phyloP scores from a whole-genome alignment of 2,329 filamentous ascomycete species.

The Biscogniauxia marginata region DNA sequence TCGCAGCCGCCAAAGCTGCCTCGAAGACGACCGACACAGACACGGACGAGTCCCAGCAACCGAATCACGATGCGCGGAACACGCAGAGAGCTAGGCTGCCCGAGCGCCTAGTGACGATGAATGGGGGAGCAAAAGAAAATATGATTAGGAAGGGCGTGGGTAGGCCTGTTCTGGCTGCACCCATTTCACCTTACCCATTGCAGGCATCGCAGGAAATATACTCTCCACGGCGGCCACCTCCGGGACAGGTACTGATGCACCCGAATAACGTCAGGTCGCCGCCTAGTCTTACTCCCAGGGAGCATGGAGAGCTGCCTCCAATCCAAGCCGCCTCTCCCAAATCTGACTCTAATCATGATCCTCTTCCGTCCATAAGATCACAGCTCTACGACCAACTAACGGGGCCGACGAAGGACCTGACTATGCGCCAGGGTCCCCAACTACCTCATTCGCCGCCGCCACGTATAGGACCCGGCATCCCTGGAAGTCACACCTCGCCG shows the following conservation, averaged over 20 bases:
- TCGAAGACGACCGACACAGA: slow-evolving; percentile 20
- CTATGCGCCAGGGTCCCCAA: slow-evolving; percentile 25
- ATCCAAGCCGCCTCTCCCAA: slow-evolving; percentile 39
- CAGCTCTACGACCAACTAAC: slow-evolving; percentile 34
- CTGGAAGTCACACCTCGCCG: slow-evolving; percentile 42
- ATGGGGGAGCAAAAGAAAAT: slow-evolving; percentile 18
- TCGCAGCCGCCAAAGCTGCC: slow-evolving; percentile 23
- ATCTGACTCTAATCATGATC: slow-evolving; percentile 37
- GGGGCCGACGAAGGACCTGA: slow-evolving; percentile 32
- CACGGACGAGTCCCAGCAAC: slow-evolving; percentile 15
- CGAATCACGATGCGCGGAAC: slow-evolving; percentile 13
- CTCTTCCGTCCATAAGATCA: slow-evolving; percentile 39
- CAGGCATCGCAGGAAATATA: slow-evolving; percentile 26
- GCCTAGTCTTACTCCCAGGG: slow-evolving; percentile 28
- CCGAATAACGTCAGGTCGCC: slow-evolving; percentile 36
- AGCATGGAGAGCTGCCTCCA: slow-evolving; percentile 33
- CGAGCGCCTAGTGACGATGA: slow-evolving; percentile 14
- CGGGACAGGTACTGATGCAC: slow-evolving; percentile 31
- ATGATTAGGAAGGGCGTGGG: slow-evolving; percentile 17
- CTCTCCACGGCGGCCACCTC: slow-evolving; percentile 24
- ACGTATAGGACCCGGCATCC: slow-evolving; percentile 33
- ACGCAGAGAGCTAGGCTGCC: slow-evolving; percentile 16
- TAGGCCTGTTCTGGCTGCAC: slow-evolving; percentile 29
- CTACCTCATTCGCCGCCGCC: slow-evolving; percentile 38
- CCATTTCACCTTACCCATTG: slow-evolving; percentile 29